A percentile compares a stretch with the other conserved stretches of the same genome.
Conservation (phyloP, 176 grass and related monocot genomes). For the Otatea glauca region DNA sequence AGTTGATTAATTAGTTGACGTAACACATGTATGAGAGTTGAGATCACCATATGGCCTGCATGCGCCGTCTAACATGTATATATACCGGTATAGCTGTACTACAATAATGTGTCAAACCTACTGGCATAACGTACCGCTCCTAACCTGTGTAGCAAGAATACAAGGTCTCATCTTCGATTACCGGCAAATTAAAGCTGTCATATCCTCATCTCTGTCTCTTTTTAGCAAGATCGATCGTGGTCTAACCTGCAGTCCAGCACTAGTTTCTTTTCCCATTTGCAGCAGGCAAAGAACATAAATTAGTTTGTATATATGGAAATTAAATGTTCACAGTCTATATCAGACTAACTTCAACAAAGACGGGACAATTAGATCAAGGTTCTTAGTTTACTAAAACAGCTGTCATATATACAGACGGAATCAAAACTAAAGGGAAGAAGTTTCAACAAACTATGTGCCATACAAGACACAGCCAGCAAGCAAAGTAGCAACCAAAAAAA, state of each 20-base stretch:
- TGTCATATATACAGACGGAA: neutral
- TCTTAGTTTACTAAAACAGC: neutral
- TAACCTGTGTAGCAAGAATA: neutral
- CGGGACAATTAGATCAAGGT: neutral
- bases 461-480: neutral
- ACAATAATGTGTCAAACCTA: no score
- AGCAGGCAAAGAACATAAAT: neutral
- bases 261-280: neutral
- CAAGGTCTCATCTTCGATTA: neutral
- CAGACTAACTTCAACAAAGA: constrained; percentile 20
- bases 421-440: neutral
- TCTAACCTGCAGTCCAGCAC: neutral
- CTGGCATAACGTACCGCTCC: no score
- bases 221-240: no score
- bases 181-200: neutral
- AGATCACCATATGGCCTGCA: constrained; percentile 23
- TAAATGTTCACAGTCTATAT: neutral
- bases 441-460: neutral
- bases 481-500: neutral
- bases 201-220: neutral
- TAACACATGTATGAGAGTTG: constrained; percentile 15
- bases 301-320: neutral
- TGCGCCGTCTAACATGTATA: constrained; percentile 43
- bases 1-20: neutral
- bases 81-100: no score